phyloP scores from a whole-genome alignment of 164 flowering plant species.

The Kalanchoe fedtschenkoi region DNA sequence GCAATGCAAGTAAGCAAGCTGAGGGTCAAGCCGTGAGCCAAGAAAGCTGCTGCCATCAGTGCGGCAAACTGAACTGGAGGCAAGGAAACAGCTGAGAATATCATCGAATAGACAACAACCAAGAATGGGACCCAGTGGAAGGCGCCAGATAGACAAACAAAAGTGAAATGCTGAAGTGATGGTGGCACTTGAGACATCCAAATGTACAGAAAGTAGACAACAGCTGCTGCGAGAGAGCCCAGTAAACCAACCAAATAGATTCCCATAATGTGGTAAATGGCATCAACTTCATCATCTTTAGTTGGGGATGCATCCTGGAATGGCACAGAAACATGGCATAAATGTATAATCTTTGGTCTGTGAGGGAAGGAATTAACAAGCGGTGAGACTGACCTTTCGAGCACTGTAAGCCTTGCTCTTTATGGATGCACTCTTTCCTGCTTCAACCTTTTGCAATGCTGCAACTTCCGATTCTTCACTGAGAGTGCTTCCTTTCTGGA shows the following conservation, averaged over 20 bases:
- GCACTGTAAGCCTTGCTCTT: conserved; percentile 15
- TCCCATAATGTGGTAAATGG: conserved; percentile 40
- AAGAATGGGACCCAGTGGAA: conserved; percentile 64
- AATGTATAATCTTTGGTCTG: background rate
- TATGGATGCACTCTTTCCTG: conserved; percentile 19
- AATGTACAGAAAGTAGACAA: conserved; percentile 34
- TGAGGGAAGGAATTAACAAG: background rate
- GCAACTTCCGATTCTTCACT: conserved; percentile 33
- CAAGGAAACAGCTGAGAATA: conserved; percentile 18
- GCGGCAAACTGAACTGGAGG: conserved; percentile 32
- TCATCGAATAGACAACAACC: conserved; percentile 31
- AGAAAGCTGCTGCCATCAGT: conserved; percentile 30
- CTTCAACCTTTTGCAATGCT: conserved; percentile 47
- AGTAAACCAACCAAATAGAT: conserved; percentile 54
- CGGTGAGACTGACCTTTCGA: conserved; percentile 20
- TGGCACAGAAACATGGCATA: background rate
- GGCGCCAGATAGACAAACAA: conserved; percentile 52
- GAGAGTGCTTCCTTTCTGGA: conserved; percentile 55
- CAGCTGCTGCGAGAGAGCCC: conserved; percentile 50
- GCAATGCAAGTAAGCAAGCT: conserved; percentile 28
- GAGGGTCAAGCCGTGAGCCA: conserved; percentile 48
- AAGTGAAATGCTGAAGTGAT: conserved; percentile 30
- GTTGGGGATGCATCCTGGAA: background rate
- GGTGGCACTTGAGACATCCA: conserved; percentile 20
- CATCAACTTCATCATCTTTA: conserved; percentile 3